phyloP scores from a whole-genome alignment of 2,329 filamentous ascomycete species.

The Cytospora chrysosperma region DNA sequence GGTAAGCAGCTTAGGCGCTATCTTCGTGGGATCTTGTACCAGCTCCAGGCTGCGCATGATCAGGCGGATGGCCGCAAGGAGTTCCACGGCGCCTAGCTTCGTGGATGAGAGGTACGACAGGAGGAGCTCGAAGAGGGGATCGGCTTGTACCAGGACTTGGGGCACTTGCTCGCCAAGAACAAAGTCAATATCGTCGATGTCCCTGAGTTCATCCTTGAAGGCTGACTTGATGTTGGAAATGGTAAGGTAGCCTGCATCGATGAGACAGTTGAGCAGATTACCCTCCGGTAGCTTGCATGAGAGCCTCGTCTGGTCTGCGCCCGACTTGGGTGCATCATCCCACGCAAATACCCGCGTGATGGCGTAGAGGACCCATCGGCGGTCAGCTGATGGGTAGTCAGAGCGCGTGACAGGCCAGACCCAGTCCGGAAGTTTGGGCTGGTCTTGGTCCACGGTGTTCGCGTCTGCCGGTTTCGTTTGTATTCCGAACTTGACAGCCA shows the following conservation, averaged over 20 bases:
- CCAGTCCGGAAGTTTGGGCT: slow-evolving; percentile 47
- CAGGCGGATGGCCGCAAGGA: slow-evolving; percentile 63
- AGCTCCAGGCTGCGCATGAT: slow-evolving; percentile 70
- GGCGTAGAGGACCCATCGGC: slow-evolving; percentile 63
- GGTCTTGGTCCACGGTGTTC: slow-evolving; percentile 17
- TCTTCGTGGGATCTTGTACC: slow-evolving; percentile 43
- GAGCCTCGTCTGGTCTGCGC: slow-evolving; percentile 41
- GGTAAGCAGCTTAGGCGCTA: slow-evolving; percentile 25
- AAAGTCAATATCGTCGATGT: slow-evolving; percentile 44
- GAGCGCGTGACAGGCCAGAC: slow-evolving; percentile 44
- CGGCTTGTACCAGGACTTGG: slow-evolving; percentile 60
- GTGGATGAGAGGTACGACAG: slow-evolving; percentile 65
- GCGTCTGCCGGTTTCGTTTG: slow-evolving; percentile 23
- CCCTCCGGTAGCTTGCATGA: slow-evolving; percentile 48
- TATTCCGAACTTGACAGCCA: slow-evolving; percentile 51
- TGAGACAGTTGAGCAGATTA: slow-evolving; percentile 58
- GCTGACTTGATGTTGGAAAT: slow-evolving; percentile 58
- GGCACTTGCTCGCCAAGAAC: slow-evolving; percentile 61
- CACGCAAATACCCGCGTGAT: slow-evolving; percentile 62
- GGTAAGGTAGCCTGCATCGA: slow-evolving; percentile 60
- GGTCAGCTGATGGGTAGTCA: slow-evolving; percentile 57
- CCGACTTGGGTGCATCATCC: slow-evolving; percentile 45
- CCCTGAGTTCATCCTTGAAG: slow-evolving; percentile 49
- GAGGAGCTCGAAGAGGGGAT: slow-evolving; percentile 66
- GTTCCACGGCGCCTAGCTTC: slow-evolving; percentile 63